These are phyloP conservation scores for Melastoma candidum DNA, from an alignment of 441 rosid genomes.

Conservation along the genomic window DNA sequence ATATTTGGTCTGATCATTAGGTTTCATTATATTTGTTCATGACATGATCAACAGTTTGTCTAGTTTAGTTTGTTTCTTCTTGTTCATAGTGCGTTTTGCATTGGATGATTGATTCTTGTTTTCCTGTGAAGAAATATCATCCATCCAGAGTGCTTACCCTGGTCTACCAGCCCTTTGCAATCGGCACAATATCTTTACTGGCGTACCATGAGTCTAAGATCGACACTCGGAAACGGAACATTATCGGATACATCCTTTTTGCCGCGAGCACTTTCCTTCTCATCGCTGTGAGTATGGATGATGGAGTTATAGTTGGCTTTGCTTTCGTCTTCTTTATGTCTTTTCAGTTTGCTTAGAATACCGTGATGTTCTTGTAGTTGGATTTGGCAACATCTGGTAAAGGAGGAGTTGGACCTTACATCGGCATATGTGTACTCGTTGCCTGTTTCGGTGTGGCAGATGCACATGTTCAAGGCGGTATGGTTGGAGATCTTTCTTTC, in stretches of 20 bases:
- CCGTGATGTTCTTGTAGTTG: conserved; percentile 23
- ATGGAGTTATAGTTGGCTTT: neutral
- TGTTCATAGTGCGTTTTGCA: no score
- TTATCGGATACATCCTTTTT: conserved; percentile 43
- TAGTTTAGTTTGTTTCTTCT: no score
- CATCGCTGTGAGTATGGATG: conserved; percentile 37
- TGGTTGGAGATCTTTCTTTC: conserved; percentile 64
- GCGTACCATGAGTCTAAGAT: conserved; percentile 43
- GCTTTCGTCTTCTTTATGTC: no score
- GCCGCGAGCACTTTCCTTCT: conserved; percentile 41
- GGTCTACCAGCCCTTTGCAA: conserved; percentile 66
- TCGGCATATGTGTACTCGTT: conserved; percentile 43
- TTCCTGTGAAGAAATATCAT: conserved; percentile 42
- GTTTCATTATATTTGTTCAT: no score
- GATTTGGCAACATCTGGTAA: conserved; percentile 53
- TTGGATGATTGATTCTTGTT: conserved; percentile 3
- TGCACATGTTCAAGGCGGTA: conserved; percentile 69
- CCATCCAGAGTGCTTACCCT: conserved; percentile 62
- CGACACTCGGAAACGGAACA: conserved; percentile 43
- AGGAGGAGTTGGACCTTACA: conserved; percentile 49
- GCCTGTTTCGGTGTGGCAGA: conserved; percentile 60
- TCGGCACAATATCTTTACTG: conserved; percentile 38
- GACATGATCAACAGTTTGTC: no score
- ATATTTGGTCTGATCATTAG: no score
- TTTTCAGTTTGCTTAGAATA: neutral